Evolutionary conservation across 2,329 filamentous ascomycete genomes (phyloP), one percentile per base, ranked within the genome.

Genomic region (Sporothrix phasma): DNA sequence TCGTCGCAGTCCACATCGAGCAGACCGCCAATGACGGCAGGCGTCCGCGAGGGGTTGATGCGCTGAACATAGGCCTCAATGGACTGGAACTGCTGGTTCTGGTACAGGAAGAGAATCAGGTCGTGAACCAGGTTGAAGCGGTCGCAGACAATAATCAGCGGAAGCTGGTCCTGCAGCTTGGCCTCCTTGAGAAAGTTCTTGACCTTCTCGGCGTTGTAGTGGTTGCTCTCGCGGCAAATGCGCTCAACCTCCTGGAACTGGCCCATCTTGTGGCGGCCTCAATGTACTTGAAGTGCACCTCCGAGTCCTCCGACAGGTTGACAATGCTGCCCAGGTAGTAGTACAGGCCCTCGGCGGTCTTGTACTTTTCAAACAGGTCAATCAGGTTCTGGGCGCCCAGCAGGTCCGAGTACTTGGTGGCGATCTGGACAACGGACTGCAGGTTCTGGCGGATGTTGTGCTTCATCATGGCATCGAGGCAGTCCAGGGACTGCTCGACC

Each of bases 171-270:
- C 1, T 88, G 87, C 51, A 99, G 81, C 69, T 88, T 89, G 63
- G 94, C 93, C 75, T 99, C 95, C 80, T 99, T 99, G 67, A 99
- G 80, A 84, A 97, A 99, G 80, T 99, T 99, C 83, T 97, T 97
- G 65, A 97, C 91, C 81, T 96, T 96, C 76, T 97, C 92, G 0
- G 92, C 84, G 75, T 97, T 93, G 78, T 92, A 93, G 72, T 84
- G 83, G 74, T 89, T 92, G 81, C 88, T 95, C 75, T 99, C 94
- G 67, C 95, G 87, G 79, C 93, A 97, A 72, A 99, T 93, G 63
- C 94, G 89, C 81, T 99, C 93, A 22, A 99, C 94, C 73, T 99
- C 94, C 69, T 90, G 92, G 72, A 96, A 85, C 76, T 99, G 93
- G 34, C 88, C 87, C 85, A 96, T 95, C 73, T 87, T 89, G 92